Percentiles rank a stretch among this genome's conserved stretches.
phyloP scores from a whole-genome alignment of 768 basidiomycete species.

The Boletus rufocinnamomeus region DNA sequence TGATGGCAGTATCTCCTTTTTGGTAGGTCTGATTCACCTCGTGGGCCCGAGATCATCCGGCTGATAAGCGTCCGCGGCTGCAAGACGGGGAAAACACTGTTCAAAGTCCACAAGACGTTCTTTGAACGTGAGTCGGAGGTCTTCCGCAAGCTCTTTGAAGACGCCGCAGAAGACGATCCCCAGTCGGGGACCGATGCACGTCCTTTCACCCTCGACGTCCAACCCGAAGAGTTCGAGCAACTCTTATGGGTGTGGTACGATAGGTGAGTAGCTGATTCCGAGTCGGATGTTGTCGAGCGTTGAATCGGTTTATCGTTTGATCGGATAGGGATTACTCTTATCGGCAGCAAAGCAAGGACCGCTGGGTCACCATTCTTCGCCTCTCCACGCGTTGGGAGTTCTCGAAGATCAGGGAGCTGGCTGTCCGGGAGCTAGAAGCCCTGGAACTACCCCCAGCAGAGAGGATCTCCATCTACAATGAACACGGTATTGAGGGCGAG shows the following conservation, averaged over 20 bases:
- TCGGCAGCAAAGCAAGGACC: constrained; percentile 47
- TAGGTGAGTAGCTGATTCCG: constrained; percentile 34
- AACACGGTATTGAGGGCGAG: constrained; percentile 48
- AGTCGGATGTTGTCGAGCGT: background rate
- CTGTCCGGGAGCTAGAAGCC: constrained; percentile 56
- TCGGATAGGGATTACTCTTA: constrained; percentile 51
- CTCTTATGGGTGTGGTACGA: constrained; percentile 65
- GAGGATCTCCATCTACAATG: constrained; percentile 58
- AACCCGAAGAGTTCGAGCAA: constrained; percentile 46
- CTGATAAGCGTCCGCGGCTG: constrained; percentile 14
- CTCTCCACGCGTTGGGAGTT: constrained; percentile 62
- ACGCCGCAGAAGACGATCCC: constrained; percentile 29
- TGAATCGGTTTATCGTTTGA: background rate
- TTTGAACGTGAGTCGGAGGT: constrained; percentile 56
- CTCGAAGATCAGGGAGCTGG: constrained; percentile 48
- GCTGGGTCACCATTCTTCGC: constrained; percentile 56
- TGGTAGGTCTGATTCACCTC: constrained; percentile 16
- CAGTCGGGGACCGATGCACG: constrained; percentile 39
- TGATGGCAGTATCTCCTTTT: constrained; percentile 18
- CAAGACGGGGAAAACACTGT: constrained; percentile 53
- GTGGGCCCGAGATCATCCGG: background rate
- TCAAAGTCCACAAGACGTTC: constrained; percentile 57
- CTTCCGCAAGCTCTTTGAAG: constrained; percentile 41
- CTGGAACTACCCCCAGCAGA: constrained; percentile 48
- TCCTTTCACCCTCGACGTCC: constrained; percentile 47